Evolutionary conservation across 1,284 basidiomycete genomes (phyloP).

Genomic region (Heterobasidion parviporum): DNA sequence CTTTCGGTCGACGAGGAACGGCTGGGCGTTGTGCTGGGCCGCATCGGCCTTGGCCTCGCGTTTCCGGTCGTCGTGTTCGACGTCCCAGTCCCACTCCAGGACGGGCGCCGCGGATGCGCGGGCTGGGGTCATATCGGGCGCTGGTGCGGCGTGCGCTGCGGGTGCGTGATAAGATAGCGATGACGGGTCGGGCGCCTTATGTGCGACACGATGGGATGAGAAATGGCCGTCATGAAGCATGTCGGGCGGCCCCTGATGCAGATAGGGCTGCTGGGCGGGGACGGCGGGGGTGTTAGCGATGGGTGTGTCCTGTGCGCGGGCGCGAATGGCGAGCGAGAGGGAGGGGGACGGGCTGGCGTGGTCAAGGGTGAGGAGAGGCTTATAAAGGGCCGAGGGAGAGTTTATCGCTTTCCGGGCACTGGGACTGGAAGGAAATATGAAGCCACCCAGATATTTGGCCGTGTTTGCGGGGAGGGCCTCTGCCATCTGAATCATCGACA

Average conservation of each 20-base stretch:
- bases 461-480: background rate
- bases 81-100: conserved; percentile 58
- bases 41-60: conserved; percentile 54
- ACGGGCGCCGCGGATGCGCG: background rate
- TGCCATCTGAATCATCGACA: background rate
- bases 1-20: conserved; percentile 65
- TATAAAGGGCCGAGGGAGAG: background rate
- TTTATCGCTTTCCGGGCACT: background rate
- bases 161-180: background rate
- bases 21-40: conserved; percentile 45
- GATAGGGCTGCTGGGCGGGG: background rate
- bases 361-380: background rate
- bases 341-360: background rate
- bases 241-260: background rate
- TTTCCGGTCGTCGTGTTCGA: conserved; percentile 56
- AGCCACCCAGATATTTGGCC: background rate
- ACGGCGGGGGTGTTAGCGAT: background rate
- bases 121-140: background rate
- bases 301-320: background rate
- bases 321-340: background rate
- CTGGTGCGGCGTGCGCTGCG: background rate
- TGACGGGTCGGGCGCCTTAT: conserved; percentile 2
- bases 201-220: background rate
- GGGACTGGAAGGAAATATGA: background rate
- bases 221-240: conserved; percentile 11